A percentile compares a stretch with the other conserved stretches of the same genome.
These are phyloP conservation scores for Mycena capillaripes DNA, from an alignment of 768 basidiomycete species.

Conservation along the genomic window DNA sequence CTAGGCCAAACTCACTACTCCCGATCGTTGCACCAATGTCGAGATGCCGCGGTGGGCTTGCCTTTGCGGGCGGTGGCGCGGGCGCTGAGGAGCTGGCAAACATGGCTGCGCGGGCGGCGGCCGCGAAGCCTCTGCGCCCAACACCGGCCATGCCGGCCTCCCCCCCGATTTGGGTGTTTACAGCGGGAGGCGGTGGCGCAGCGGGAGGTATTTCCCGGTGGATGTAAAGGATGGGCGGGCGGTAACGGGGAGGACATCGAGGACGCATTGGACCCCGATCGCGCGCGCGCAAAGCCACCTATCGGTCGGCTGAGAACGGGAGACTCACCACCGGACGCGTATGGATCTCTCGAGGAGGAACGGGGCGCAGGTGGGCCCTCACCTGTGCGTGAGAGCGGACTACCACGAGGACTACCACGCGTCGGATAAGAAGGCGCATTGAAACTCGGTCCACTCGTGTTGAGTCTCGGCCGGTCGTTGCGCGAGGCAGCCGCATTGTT, in stretches of 20 bases:
- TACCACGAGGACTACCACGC: too few relatives aligned
- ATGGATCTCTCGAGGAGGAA: conserved; percentile 28
- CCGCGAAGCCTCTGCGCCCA: conserved; percentile 86
- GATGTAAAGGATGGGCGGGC: conserved; percentile 41
- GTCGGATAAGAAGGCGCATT: conserved; percentile 44
- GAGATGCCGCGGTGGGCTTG: conserved; percentile 58
- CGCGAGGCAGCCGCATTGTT: conserved; percentile 34
- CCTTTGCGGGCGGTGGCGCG: conserved; percentile 36
- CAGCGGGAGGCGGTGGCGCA: conserved; percentile 33
- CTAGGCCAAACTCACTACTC: conserved; percentile 50
- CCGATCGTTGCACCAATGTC: conserved; percentile 59
- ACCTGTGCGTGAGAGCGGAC: conserved; percentile 47
- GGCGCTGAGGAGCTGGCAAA: conserved; percentile 40
- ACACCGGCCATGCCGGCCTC: conserved; percentile 93
- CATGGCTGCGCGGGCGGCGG: conserved; percentile 77
- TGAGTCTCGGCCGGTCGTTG: conserved; percentile 49
- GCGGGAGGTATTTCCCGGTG: conserved; percentile 35
- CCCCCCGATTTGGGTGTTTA: conserved; percentile 82
- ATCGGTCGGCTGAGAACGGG: conserved; percentile 42
- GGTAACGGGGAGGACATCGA: conserved; percentile 38
- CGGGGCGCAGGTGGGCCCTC: conserved; percentile 28
- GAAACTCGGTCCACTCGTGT: conserved; percentile 40
- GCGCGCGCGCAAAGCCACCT: conserved; percentile 36
- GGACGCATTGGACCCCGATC: conserved; percentile 40
- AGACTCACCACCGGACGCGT: conserved; percentile 34